These are phyloP conservation scores for Penicillium sp. DNA, from an alignment of 2,329 filamentous ascomycete species.

Conservation along the genomic window DNA sequence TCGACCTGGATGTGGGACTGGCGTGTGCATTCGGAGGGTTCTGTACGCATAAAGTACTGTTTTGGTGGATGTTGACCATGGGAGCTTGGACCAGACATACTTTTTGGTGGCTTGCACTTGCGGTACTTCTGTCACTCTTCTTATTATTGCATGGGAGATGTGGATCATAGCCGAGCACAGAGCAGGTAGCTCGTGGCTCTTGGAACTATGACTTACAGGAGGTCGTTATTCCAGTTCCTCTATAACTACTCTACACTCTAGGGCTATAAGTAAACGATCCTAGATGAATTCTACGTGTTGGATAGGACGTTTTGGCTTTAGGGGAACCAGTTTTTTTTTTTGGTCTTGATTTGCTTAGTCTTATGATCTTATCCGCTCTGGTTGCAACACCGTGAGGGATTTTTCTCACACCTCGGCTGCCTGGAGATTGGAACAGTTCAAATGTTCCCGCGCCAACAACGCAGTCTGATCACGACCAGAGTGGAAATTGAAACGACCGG, in stretches of 20 bases:
- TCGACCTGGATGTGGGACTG: constrained; percentile 25
- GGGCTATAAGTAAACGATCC: neutral
- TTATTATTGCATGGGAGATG: neutral
- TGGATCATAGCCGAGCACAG: neutral
- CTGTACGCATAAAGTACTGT: constrained; percentile 13
- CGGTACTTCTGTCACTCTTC: constrained; percentile 8
- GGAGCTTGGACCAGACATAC: constrained; percentile 24
- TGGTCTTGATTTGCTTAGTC: neutral
- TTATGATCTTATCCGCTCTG: neutral
- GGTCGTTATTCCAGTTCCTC: neutral
- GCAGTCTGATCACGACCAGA: constrained; percentile 6
- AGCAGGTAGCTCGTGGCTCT: constrained; percentile 4
- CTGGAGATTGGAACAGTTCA: constrained; percentile 1
- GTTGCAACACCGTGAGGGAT: constrained; percentile 17
- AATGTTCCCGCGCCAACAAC: constrained; percentile 2
- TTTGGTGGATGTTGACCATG: constrained; percentile 15
- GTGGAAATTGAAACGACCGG: constrained; percentile 13
- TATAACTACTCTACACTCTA: neutral
- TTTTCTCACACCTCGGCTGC: constrained; percentile 14
- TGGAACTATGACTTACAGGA: neutral
- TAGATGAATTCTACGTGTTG: neutral
- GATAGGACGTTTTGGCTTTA: neutral
- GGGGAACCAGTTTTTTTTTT: neutral
- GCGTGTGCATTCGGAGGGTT: constrained; percentile 25
- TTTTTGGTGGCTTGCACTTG: constrained; percentile 6